These are phyloP conservation scores for Neurospora intermedia DNA, from an alignment of 495 filamentous ascomycete genomes.

Conservation along the genomic window DNA sequence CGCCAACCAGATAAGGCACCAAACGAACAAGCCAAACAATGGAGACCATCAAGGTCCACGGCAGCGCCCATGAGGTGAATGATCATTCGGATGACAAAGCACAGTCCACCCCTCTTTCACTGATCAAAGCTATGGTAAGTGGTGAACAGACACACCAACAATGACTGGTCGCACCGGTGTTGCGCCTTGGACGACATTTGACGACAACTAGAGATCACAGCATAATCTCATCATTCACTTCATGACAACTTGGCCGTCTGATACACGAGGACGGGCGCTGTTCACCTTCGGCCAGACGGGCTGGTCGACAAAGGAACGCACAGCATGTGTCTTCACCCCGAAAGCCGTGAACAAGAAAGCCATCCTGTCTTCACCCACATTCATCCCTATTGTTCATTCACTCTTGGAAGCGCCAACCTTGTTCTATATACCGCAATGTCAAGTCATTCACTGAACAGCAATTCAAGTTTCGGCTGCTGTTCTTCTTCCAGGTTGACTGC, in stretches of 20 bases:
- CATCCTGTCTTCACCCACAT: background rate
- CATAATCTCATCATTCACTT: background rate
- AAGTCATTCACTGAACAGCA: background rate
- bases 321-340: background rate
- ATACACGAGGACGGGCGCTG: background rate
- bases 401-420: background rate
- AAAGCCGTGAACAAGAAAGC: background rate
- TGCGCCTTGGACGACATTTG: background rate
- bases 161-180: background rate
- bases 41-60: background rate
- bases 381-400: background rate
- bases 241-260: background rate
- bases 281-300: background rate
- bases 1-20: background rate
- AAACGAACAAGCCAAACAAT: background rate
- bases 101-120: background rate
- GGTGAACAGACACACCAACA: background rate
- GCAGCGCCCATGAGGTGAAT: background rate
- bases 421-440: background rate
- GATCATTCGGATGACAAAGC: background rate
- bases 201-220: background rate
- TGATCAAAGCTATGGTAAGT: background rate
- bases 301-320: background rate
- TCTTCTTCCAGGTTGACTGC: background rate
- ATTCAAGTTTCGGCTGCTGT: background rate